Evolutionary conservation across 1,284 basidiomycete genomes (phyloP).

Genomic region (Microstroma glucosiphilum): DNA sequence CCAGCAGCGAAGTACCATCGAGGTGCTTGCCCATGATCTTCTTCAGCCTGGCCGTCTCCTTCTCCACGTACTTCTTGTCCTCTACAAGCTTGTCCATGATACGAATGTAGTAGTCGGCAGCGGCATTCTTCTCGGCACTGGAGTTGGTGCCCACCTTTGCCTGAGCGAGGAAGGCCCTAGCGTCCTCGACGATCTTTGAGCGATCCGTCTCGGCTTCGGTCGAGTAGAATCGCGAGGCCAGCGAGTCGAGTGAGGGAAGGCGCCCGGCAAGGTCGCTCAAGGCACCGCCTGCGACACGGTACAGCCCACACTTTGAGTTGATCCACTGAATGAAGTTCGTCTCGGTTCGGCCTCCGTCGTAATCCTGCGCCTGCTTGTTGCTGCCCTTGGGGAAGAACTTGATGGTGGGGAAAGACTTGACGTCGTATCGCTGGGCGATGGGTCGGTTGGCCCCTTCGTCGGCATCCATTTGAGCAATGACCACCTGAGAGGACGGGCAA

Average conservation of each 20-base stretch:
- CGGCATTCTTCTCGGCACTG: conserved; percentile 49
- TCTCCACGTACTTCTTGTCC: conserved; percentile 68
- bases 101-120: conserved; percentile 71
- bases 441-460: conserved; percentile 73
- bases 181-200: conserved; percentile 61
- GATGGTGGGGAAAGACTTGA: conserved; percentile 75
- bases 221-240: conserved; percentile 71
- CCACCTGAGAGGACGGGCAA: conserved; percentile 56
- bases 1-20: conserved; percentile 54
- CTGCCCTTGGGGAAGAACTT: conserved; percentile 74
- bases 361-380: conserved; percentile 59
- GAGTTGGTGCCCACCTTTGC: conserved; percentile 29
- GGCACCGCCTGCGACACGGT: conserved; percentile 72
- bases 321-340: conserved; percentile 61
- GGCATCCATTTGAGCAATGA: conserved; percentile 84
- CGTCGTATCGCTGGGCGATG: conserved; percentile 67
- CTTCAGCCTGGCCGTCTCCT: conserved; percentile 69
- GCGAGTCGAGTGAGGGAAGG: conserved; percentile 66
- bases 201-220: conserved; percentile 56
- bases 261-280: conserved; percentile 77
- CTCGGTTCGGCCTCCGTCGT: conserved; percentile 65
- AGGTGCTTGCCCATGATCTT: conserved; percentile 66
- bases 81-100: conserved; percentile 84
- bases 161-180: conserved; percentile 50
- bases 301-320: conserved; percentile 82